Evolutionary conservation across 2,329 filamentous ascomycete genomes (phyloP), one percentile per base, ranked within the genome.

Genomic region (Botrytis porri): DNA sequence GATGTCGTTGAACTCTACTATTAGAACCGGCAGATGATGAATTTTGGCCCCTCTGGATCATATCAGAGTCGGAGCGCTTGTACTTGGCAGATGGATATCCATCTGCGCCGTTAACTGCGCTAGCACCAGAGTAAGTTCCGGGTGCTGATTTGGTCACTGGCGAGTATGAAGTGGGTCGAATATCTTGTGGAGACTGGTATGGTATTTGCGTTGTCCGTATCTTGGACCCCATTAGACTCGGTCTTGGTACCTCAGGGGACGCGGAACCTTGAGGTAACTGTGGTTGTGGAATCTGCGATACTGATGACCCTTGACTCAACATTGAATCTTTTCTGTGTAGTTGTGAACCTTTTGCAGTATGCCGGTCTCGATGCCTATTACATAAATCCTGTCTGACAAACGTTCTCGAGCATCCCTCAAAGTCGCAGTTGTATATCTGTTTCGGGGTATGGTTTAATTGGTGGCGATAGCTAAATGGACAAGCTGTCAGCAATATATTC

Each of bases 371-470:
- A 82, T 96, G 93, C 60, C 93, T 90, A 80, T 96, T 92, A 80
- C 96, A 94, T 73, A 99, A 86, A 82, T 99, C 96, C 77, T 97
- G 93, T 75, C 96, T 90, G 73, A 98, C 95, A 83, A 98, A 99
- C 45, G 93, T 91, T 69, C 95, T 92, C 74, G 91, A 89, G 82
- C 96, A 99, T 80, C 95, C 94, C 32, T 93, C 93, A 79, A 95
- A 97, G 80, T 97, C 93, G 85, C 96, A 98, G 80, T 90, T 89
- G 81, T 97, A 98, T 72, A 97, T 97, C 81, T 97, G 93, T 83
- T 98, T 98, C 29, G 95, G 95, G 73, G 93, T 92, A 83, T 98
- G 96, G 81, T 99, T 99, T 77, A 98, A 84, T 83, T 98, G 95
- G 83, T 98, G 95, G 63, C 96, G 90, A 84, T 98, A 90, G 63